phyloP scores from a whole-genome alignment of 2,329 filamentous ascomycete genomes.

The Aspergillus ibericus region DNA sequence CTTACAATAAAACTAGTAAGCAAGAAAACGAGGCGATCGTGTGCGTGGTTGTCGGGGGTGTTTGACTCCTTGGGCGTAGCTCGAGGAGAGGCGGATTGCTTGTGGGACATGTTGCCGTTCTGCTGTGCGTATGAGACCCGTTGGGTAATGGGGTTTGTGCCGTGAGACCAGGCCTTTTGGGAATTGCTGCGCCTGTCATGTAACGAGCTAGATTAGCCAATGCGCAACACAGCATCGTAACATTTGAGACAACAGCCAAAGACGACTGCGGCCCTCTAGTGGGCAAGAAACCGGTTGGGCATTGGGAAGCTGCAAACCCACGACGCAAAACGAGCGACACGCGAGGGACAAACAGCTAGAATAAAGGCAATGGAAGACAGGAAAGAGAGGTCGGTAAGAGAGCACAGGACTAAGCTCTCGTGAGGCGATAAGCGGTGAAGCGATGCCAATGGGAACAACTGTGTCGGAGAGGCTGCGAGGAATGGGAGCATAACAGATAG shows the following conservation, averaged over 20 bases:
- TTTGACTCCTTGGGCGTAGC: constrained; percentile 50
- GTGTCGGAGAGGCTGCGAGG: constrained; percentile 1
- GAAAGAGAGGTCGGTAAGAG: constrained; percentile 2
- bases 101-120: constrained; percentile 55
- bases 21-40: constrained; percentile 61
- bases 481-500: constrained; percentile 10
- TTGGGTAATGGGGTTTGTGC: constrained; percentile 62
- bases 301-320: background rate
- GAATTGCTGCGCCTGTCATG: constrained; percentile 51
- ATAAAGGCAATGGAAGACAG: background rate
- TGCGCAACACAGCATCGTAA: constrained; percentile 5
- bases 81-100: constrained; percentile 41
- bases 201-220: constrained; percentile 22
- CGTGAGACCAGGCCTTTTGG: constrained; percentile 62
- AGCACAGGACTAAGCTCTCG: background rate
- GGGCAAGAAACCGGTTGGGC: background rate
- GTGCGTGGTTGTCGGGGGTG: constrained; percentile 58
- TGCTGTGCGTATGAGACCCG: constrained; percentile 51
- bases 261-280: background rate
- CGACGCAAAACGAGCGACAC: background rate
- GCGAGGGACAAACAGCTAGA: background rate
- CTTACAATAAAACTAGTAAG: constrained; percentile 61
- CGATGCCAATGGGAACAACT: constrained; percentile 8
- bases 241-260: background rate
- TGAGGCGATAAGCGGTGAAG: constrained; percentile 17